phyloP scores from a whole-genome alignment of 2,329 filamentous ascomycete genomes.

The Blumeriella jaapii region DNA sequence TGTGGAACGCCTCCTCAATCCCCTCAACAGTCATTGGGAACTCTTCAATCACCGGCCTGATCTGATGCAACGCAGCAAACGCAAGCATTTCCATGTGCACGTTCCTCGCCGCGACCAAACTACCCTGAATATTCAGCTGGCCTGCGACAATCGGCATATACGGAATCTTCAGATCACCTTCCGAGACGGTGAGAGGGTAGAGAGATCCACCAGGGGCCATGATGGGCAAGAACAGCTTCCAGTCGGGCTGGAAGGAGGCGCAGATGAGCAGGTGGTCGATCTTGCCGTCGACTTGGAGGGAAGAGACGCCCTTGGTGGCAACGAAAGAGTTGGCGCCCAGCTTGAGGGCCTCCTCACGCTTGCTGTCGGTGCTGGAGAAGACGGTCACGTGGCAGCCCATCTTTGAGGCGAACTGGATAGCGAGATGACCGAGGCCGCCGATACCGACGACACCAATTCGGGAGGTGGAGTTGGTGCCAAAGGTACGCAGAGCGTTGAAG shows the following conservation, averaged over 20 bases:
- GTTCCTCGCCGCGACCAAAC: constrained; percentile 28
- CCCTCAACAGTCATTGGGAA: constrained; percentile 42
- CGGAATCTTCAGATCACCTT: constrained; percentile 28
- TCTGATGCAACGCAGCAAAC: constrained; percentile 46
- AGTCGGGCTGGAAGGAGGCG: constrained; percentile 37
- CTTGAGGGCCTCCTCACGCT: constrained; percentile 49
- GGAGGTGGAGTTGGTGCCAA: constrained; percentile 26
- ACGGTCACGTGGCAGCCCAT: constrained; percentile 51
- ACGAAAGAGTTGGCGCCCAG: constrained; percentile 52
- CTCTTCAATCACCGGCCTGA: constrained; percentile 46
- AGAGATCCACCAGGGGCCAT: constrained; percentile 47
- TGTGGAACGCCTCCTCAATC: constrained; percentile 41
- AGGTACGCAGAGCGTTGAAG: constrained; percentile 27
- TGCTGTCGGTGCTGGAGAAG: constrained; percentile 46
- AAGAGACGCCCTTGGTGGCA: constrained; percentile 33
- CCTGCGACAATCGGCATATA: constrained; percentile 21
- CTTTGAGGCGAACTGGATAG: constrained; percentile 50
- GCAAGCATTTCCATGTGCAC: constrained; percentile 46
- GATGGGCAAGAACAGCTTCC: constrained; percentile 49
- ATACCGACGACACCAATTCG: constrained; percentile 38
- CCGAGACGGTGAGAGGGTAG: constrained; percentile 54
- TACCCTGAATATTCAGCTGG: constrained; percentile 23
- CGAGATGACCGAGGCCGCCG: constrained; percentile 50
- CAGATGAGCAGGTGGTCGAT: constrained; percentile 26
- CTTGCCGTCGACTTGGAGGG: constrained; percentile 22